Conservation (phyloP, 768 basidiomycete genomes). For the Leccinum sublutescens region DNA sequence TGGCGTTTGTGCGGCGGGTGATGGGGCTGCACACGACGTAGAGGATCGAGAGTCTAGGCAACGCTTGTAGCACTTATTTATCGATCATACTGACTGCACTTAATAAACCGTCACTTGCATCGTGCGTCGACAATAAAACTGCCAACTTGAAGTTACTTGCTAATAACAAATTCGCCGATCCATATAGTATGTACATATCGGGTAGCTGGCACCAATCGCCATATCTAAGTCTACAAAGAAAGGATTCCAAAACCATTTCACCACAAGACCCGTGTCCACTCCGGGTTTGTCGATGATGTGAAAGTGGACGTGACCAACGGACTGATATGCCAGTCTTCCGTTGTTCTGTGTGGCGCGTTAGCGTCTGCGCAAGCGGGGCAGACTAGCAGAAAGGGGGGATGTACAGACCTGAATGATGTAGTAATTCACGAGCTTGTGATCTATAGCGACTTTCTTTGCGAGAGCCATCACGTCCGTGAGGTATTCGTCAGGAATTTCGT, state of each 20-base stretch:
- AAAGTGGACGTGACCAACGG: slow-evolving; percentile 86
- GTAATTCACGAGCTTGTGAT: slow-evolving; percentile 70
- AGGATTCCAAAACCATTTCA: slow-evolving; percentile 57
- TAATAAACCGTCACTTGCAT: too few relatives aligned
- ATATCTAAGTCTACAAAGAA: neutral
- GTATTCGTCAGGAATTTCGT: slow-evolving; percentile 83
- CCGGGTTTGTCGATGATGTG: slow-evolving; percentile 92
- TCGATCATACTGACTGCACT: neutral
- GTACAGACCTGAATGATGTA: slow-evolving; percentile 68
- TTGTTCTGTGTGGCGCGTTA: slow-evolving; percentile 52
- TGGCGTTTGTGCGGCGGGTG: slow-evolving; percentile 14
- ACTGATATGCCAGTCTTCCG: slow-evolving; percentile 59
- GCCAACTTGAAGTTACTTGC: neutral
- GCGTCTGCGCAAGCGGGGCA: neutral
- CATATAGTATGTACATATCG: neutral
- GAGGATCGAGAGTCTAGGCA: neutral
- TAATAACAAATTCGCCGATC: neutral
- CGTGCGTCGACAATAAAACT: too few relatives aligned
- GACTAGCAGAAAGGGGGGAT: neutral
- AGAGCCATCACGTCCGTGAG: slow-evolving; percentile 73
- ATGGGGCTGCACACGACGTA: slow-evolving; percentile 7
- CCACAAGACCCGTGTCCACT: slow-evolving; percentile 62
- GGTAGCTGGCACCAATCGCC: neutral
- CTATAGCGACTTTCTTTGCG: slow-evolving; percentile 80
- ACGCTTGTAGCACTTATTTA: neutral